Conservation (phyloP, 331 rosid species). For the Quercus phellos region DNA sequence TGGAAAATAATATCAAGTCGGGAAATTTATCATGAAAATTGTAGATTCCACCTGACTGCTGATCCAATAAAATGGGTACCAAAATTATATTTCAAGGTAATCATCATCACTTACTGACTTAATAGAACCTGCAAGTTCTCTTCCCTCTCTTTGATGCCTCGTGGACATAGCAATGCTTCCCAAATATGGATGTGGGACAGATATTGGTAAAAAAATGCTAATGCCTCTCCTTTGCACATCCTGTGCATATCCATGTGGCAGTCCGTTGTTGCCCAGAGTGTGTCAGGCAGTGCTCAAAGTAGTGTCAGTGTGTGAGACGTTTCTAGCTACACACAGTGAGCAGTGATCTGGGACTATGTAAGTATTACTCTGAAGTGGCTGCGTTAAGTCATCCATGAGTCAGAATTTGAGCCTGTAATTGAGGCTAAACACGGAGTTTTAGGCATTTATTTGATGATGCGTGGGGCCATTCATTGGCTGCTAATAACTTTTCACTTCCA, state of each 20-base stretch:
- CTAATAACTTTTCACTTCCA: conserved; percentile 35
- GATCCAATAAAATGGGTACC: conserved; percentile 44
- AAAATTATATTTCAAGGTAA: conserved; percentile 54
- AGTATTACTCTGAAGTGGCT: too few relatives aligned
- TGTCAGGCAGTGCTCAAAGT: too few relatives aligned
- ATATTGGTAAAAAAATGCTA: conserved; percentile 3
- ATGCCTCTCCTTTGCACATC: not conserved
- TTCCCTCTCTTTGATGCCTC: conserved; percentile 14
- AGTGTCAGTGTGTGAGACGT: too few relatives aligned
- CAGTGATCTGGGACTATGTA: too few relatives aligned
- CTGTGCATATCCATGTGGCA: not conserved
- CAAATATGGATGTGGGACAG: conserved; percentile 3
- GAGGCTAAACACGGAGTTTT: conserved; percentile 52
- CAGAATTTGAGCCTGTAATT: conserved; percentile 38
- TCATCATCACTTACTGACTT: conserved; percentile 53
- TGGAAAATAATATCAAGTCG: too few relatives aligned
- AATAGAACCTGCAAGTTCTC: conserved; percentile 53
- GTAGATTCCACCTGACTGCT: conserved; percentile 4
- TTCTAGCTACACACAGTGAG: too few relatives aligned
- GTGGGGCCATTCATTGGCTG: conserved; percentile 39
- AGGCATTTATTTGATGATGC: not conserved
- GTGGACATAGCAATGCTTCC: conserved; percentile 12
- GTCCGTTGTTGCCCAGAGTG: not conserved
- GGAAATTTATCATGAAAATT: too few relatives aligned
- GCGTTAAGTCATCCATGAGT: conserved; percentile 31